Percentiles rank a stretch among this genome's conserved stretches.
These are phyloP conservation scores for Dalbergia cochinchinensis DNA, from an alignment of 306 rosid genomes.

Conservation along the genomic window DNA sequence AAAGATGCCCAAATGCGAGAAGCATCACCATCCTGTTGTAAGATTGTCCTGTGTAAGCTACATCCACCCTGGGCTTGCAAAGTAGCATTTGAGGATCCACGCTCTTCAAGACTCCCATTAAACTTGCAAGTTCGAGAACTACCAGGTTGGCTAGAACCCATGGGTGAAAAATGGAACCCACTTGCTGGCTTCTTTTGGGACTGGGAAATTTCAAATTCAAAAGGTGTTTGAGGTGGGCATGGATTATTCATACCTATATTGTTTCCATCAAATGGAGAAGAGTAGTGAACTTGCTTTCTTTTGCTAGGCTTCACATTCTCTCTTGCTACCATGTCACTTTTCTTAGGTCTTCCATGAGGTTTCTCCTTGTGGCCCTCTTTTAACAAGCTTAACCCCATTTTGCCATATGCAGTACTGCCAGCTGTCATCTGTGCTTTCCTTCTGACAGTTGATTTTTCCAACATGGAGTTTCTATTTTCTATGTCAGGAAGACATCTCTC, in stretches of 20 bases:
- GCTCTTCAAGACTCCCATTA: slow-evolving; percentile 60
- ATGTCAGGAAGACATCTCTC: slow-evolving; percentile 79
- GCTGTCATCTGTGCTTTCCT: slow-evolving; percentile 55
- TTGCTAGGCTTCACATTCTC: slow-evolving; percentile 62
- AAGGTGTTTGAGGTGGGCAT: slow-evolving; percentile 57
- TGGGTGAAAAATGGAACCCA: slow-evolving; percentile 64
- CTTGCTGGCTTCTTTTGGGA: slow-evolving; percentile 67
- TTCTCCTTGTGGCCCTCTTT: slow-evolving; percentile 61
- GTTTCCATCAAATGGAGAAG: slow-evolving; percentile 55
- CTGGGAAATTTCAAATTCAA: slow-evolving; percentile 60
- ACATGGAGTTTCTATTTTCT: slow-evolving; percentile 50
- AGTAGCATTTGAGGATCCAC: slow-evolving; percentile 56
- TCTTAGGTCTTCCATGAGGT: slow-evolving; percentile 56
- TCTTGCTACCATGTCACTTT: slow-evolving; percentile 45
- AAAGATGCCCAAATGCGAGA: slow-evolving; percentile 71
- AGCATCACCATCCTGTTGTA: slow-evolving; percentile 65
- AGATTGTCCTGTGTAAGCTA: slow-evolving; percentile 60
- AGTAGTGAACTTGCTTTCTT: slow-evolving; percentile 61
- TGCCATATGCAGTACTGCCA: slow-evolving; percentile 49
- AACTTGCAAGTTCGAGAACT: slow-evolving; percentile 63
- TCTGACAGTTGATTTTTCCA: slow-evolving; percentile 56
- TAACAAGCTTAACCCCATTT: slow-evolving; percentile 53
- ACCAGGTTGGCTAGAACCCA: slow-evolving; percentile 58
- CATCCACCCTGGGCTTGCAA: slow-evolving; percentile 66
- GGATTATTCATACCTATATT: slow-evolving; percentile 49